Percentiles rank a stretch among this genome's conserved stretches.
These are phyloP conservation scores for Volvariella volvacea DNA, from an alignment of 1,284 basidiomycete species.

Conservation along the genomic window DNA sequence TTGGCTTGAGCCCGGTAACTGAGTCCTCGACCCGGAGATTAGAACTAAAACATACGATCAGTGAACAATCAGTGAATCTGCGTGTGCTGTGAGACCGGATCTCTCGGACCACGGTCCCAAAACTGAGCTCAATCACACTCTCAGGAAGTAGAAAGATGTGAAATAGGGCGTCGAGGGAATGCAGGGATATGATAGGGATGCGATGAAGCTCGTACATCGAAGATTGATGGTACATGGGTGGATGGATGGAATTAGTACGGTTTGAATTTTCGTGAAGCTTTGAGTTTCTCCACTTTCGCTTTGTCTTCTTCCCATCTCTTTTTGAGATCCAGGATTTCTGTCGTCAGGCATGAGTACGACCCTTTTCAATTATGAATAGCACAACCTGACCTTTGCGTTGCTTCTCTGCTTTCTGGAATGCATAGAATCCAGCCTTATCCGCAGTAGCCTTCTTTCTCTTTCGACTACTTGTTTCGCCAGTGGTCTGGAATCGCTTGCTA, in stretches of 20 bases:
- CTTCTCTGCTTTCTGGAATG: conserved; percentile 83
- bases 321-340: conserved; percentile 74
- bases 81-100: too few species aligned
- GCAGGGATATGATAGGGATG: too few species aligned
- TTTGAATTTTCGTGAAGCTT: conserved; percentile 73
- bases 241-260: conserved; percentile 51
- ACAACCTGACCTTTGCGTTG: conserved; percentile 62
- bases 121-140: too few species aligned
- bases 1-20: too few species aligned
- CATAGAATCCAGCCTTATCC: conserved; percentile 78
- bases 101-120: too few species aligned
- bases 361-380: conserved; percentile 5
- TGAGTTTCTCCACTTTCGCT: conserved; percentile 79
- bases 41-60: too few species aligned
- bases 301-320: conserved; percentile 83
- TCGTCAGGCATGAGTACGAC: conserved; percentile 5
- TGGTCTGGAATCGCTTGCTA: conserved; percentile 64
- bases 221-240: too few species aligned
- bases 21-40: too few species aligned
- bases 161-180: too few species aligned
- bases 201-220: too few species aligned
- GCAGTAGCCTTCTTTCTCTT: conserved; percentile 60
- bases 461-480: conserved; percentile 43
- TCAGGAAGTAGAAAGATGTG: too few species aligned
- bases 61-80: too few species aligned